Percentiles rank a stretch among this genome's conserved stretches.
Evolutionary conservation across 2,329 filamentous ascomycete genomes (phyloP).

Genomic region (Neopestalotiopsis clavispora): DNA sequence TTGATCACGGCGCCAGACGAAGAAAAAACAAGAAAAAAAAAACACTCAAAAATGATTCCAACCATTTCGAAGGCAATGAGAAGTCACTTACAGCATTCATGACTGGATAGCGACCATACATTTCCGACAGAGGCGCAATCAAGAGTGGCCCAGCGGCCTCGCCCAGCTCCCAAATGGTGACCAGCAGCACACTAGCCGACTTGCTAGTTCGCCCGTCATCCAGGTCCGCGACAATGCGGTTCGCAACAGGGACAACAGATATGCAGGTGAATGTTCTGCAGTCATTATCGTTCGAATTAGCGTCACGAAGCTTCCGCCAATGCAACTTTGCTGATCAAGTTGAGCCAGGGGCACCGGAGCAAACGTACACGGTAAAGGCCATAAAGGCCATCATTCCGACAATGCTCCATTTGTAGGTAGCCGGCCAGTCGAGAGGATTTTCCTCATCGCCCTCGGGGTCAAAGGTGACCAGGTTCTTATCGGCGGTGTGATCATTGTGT

Average conservation of each 20-base stretch:
- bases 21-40: no score
- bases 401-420: conserved; percentile 56
- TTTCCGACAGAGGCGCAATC: conserved; percentile 67
- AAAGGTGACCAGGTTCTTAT: conserved; percentile 47
- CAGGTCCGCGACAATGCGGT: conserved; percentile 54
- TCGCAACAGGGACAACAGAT: conserved; percentile 58
- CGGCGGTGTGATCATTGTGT: conserved; percentile 23
- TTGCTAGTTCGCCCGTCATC: conserved; percentile 43
- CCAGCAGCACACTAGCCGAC: conserved; percentile 62
- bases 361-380: conserved; percentile 58
- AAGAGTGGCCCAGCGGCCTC: conserved; percentile 65
- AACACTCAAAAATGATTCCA: no score
- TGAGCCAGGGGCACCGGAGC: neutral
- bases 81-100: conserved; percentile 44
- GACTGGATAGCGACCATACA: conserved; percentile 60
- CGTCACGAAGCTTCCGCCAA: no score
- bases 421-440: conserved; percentile 60
- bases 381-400: conserved; percentile 57
- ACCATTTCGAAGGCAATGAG: no score
- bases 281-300: neutral
- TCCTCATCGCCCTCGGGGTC: conserved; percentile 50
- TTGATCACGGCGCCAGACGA: no score
- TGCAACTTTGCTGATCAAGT: no score
- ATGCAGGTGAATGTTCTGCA: conserved; percentile 63
- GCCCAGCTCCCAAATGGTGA: conserved; percentile 74